Conservation (phyloP, 1,284 basidiomycete genomes). For the Singerocomus rubriflavus region DNA sequence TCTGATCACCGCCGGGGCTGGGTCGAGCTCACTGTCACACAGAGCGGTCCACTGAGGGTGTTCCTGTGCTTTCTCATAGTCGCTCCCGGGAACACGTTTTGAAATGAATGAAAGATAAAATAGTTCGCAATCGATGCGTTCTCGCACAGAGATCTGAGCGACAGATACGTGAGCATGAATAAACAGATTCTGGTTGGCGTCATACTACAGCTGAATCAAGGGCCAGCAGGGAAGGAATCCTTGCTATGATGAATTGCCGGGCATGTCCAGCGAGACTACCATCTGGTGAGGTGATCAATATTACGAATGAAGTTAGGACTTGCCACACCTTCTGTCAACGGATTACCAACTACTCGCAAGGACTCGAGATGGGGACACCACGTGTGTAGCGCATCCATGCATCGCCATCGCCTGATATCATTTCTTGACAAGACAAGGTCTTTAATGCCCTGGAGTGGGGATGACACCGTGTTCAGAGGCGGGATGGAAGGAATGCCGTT, state of each 20-base stretch:
- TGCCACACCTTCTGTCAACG: constrained; percentile 51
- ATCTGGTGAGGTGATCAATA: constrained; percentile 31
- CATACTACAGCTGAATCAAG: constrained; percentile 72
- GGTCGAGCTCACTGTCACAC: constrained; percentile 53
- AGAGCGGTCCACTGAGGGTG: constrained; percentile 66
- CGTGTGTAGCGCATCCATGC: constrained; percentile 64
- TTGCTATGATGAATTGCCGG: constrained; percentile 70
- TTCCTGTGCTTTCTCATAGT: constrained; percentile 42
- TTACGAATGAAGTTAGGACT: constrained; percentile 3
- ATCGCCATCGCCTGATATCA: constrained; percentile 56
- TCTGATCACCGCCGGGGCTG: not conserved
- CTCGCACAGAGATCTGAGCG: constrained; percentile 61
- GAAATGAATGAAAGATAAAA: constrained; percentile 73
- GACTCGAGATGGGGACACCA: constrained; percentile 66
- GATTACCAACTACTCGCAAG: constrained; percentile 59
- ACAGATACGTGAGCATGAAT: constrained; percentile 18
- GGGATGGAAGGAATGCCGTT: constrained; percentile 58
- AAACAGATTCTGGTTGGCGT: not conserved
- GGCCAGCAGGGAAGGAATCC: constrained; percentile 56
- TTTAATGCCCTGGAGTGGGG: constrained; percentile 39
- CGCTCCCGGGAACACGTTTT: constrained; percentile 41
- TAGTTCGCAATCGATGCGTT: constrained; percentile 84
- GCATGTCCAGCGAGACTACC: constrained; percentile 42
- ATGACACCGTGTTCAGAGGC: constrained; percentile 30
- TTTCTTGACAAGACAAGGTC: constrained; percentile 70